These are phyloP conservation scores for Metschnikowia dekortorum DNA, from an alignment of 805 yeast species.

Conservation along the genomic window DNA sequence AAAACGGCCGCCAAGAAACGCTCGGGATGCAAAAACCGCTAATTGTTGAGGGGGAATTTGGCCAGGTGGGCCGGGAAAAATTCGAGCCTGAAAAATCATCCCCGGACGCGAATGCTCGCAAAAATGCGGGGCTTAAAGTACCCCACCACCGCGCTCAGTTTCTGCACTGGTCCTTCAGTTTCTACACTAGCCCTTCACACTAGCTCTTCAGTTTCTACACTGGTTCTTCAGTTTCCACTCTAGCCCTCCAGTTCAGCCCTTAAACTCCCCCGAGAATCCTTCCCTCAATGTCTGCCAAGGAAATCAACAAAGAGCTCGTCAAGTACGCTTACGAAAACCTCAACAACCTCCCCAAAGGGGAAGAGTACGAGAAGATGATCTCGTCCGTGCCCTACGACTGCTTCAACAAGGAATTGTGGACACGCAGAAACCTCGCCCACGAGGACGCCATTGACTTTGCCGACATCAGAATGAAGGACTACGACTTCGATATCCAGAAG, in stretches of 20 bases:
- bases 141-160: not conserved
- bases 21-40: too few species aligned
- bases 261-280: too few species aligned
- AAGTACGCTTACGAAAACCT: constrained; percentile 31
- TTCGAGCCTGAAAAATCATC: too few species aligned
- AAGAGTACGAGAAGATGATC: constrained; percentile 54
- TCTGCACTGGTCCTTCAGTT: too few species aligned
- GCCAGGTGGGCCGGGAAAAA: too few species aligned
- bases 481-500: constrained; percentile 22
- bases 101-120: not conserved
- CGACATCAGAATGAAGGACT: constrained; percentile 30
- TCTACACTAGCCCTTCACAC: too few species aligned
- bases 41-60: too few species aligned
- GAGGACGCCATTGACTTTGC: constrained; percentile 35
- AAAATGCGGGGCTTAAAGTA: not conserved
- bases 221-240: too few species aligned
- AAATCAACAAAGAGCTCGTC: constrained; percentile 29
- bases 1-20: too few species aligned
- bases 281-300: constrained; percentile 2
- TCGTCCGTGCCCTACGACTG: constrained; percentile 45
- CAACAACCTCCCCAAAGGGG: constrained; percentile 30
- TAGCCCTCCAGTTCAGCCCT: too few species aligned
- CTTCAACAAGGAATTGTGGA: constrained; percentile 23
- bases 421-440: constrained; percentile 27
- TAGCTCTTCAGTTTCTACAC: too few species aligned